Percentiles rank a stretch among this genome's conserved stretches.
Evolutionary conservation across 176 grass and related monocot species (phyloP).

Genomic region (Oryza rufipogon): DNA sequence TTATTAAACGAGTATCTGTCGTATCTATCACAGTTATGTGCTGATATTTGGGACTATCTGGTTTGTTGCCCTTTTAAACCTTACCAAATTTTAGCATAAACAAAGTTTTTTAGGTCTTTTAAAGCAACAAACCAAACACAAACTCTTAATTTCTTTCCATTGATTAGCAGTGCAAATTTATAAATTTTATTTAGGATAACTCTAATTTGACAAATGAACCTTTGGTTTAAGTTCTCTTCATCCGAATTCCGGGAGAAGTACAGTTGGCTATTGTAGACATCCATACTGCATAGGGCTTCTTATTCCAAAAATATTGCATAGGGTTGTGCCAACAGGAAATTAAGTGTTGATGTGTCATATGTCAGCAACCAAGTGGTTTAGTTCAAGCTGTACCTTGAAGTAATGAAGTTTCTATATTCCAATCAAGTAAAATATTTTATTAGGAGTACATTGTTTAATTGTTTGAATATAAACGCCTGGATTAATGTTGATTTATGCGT

Average conservation of each 20-base stretch:
- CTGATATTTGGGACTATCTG: background rate
- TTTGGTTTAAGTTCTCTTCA: background rate
- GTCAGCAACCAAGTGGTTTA: background rate
- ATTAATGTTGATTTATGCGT: background rate
- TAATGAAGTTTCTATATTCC: background rate
- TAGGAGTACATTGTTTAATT: background rate
- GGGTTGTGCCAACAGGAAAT: background rate
- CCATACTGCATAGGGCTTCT: too few relatives aligned
- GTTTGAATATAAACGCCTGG: background rate
- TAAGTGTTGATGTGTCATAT: background rate
- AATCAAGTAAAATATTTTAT: background rate
- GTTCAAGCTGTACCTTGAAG: background rate
- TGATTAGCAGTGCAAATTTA: background rate
- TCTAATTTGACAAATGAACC: background rate
- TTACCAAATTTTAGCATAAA: too few relatives aligned
- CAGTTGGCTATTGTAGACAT: too few relatives aligned
- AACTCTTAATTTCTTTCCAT: background rate
- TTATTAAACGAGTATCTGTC: background rate
- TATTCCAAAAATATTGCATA: too few relatives aligned
- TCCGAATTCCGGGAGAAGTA: too few relatives aligned
- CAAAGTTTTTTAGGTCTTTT: too few relatives aligned
- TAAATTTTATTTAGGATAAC: background rate
- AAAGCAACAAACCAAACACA: too few relatives aligned
- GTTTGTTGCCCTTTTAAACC: too few relatives aligned
- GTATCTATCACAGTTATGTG: background rate